Base-by-base conservation (phyloP, 805 yeast species). In the Kazachstania viticola region DNA sequence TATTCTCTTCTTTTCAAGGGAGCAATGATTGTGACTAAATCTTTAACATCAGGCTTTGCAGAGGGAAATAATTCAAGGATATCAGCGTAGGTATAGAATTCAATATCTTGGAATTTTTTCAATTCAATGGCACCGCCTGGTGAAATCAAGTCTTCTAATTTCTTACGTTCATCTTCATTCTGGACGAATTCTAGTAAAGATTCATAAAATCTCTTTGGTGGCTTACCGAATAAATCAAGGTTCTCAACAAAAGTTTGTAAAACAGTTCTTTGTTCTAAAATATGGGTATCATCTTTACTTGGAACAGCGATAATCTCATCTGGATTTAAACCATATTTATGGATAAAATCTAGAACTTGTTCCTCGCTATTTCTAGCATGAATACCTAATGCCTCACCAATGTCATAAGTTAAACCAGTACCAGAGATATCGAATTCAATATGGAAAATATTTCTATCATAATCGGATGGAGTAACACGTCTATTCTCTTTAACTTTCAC, bases 1-100 rank as follows among this genome's bases (percentile, higher is more conserved):
- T 88, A 88, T 61, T 88, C 97, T 67, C 97, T 81, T 67, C 97
- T 79, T 68, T 88, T 88, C 54, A 87, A 69, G 13, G 94, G 87
- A 15, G 94, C 74, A 42, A 88, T 71, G 36, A 88, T 60, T 45
- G 69, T 69, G 22, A 79, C 73, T 46, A 88, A 68, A 16, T 81
- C 84, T 35, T 65, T 67, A 35, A 79, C 63, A 4, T 73, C 47
- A 17, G 96, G 96, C 56, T 77, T 75, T 16, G 88, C 94, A 36
- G 87, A 75, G 45, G 72, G 66, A 69, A 81, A 88, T 51, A 79
- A 73, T 44, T 71, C 73, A 44, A 87, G 69, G 39, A 87, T 69
- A 55, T 88, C 97, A 32, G 75, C 81, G 53, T 80, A 88, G 21
- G 81, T 73, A 55, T 67, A 73, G 48, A 73, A 83, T 46, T 83